Conservation (phyloP, 352 stramenopile species). For the Globisporangium echinulatum region DNA sequence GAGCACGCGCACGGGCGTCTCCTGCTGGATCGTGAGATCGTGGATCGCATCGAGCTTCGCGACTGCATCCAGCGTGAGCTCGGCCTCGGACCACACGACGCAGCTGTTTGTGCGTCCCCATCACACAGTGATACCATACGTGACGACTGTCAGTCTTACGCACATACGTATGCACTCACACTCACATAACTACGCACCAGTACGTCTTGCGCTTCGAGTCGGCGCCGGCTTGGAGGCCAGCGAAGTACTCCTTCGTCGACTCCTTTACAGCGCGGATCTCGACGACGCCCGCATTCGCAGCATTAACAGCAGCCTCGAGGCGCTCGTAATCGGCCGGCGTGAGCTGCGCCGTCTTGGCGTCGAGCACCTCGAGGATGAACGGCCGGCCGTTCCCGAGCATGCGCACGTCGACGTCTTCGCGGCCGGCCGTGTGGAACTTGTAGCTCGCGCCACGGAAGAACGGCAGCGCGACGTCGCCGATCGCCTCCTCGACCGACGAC, state of each 20-base stretch:
- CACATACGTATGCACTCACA: too few relatives aligned
- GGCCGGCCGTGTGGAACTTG: slow-evolving; percentile 96
- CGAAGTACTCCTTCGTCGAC: slow-evolving; percentile 79
- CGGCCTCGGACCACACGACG: slow-evolving; percentile 66
- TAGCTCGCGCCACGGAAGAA: slow-evolving; percentile 63
- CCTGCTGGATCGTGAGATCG: slow-evolving; percentile 91
- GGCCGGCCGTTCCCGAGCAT: slow-evolving; percentile 94
- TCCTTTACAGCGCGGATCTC: slow-evolving; percentile 75
- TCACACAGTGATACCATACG: not conserved
- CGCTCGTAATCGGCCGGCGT: slow-evolving; percentile 35
- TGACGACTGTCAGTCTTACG: too few relatives aligned
- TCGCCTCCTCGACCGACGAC: slow-evolving; percentile 87
- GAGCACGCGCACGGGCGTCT: slow-evolving; percentile 96
- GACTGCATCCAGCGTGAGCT: slow-evolving; percentile 46
- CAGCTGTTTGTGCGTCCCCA: slow-evolving; percentile 28
- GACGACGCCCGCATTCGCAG: slow-evolving; percentile 64
- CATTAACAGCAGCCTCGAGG: slow-evolving; percentile 62
- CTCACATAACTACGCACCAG: slow-evolving; percentile 30
- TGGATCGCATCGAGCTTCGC: slow-evolving; percentile 74
- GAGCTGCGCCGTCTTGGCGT: slow-evolving; percentile 75
- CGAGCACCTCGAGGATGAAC: slow-evolving; percentile 86
- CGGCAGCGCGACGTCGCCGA: slow-evolving; percentile 62
- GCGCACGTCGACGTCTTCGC: slow-evolving; percentile 96
- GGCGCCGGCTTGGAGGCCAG: slow-evolving; percentile 63
- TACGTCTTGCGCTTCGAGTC: slow-evolving; percentile 89